Conservation (phyloP, 352 stramenopile species). For the Globisporangium parvum region DNA sequence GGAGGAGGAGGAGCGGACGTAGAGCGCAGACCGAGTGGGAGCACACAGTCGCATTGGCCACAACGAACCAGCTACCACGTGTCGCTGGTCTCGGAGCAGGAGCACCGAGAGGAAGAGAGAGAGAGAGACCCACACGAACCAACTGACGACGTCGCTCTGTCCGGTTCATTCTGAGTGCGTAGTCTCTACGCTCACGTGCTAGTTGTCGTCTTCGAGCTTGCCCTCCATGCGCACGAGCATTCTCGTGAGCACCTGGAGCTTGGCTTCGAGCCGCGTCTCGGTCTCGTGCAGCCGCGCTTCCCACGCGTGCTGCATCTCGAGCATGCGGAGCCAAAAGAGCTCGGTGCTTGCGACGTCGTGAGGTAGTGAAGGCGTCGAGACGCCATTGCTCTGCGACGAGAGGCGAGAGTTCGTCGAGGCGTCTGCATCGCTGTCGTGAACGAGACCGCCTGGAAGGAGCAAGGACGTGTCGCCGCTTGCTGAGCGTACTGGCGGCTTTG, state of each 20-base stretch:
- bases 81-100: neutral
- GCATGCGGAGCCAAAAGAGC: conserved; percentile 36
- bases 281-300: conserved; percentile 53
- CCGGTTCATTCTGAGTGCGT: no score
- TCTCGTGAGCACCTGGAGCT: conserved; percentile 63
- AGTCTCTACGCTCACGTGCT: neutral
- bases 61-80: no score
- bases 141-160: no score
- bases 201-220: conserved; percentile 51
- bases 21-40: no score
- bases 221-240: conserved; percentile 58
- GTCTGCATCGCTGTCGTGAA: neutral
- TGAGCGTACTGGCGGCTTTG: no score
- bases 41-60: neutral
- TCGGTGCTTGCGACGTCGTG: conserved; percentile 11
- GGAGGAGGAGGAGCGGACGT: neutral
- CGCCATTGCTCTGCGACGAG: neutral
- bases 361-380: no score
- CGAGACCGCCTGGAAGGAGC: no score
- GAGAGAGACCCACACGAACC: neutral
- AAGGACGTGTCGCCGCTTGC: no score
- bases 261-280: conserved; percentile 59
- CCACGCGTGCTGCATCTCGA: conserved; percentile 53
- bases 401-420: no score
- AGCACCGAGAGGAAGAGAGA: neutral